phyloP scores from a whole-genome alignment of 129 eudicot species.

The Mikania micrantha region DNA sequence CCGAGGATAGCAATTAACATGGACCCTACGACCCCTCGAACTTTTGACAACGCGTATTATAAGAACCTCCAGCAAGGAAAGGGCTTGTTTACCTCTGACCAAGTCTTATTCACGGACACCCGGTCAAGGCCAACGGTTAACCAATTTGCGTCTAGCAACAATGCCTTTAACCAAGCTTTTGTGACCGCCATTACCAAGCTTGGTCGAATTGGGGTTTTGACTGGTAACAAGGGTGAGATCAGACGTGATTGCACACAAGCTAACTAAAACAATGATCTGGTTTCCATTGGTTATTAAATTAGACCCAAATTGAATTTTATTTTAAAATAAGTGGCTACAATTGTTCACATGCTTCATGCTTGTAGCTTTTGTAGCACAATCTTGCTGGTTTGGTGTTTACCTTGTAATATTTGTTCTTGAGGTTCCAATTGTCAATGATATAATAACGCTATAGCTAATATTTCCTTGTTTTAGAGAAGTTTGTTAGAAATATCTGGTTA shows the following conservation, averaged over 20 bases:
- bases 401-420: neutral
- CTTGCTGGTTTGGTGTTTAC: slow-evolving; percentile 19
- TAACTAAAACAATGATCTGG: slow-evolving; percentile 5
- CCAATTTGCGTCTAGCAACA: slow-evolving; percentile 45
- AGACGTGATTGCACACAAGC: slow-evolving; percentile 48
- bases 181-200: slow-evolving; percentile 59
- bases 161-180: slow-evolving; percentile 54
- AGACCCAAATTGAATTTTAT: neutral
- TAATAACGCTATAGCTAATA: neutral
- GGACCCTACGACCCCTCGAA: slow-evolving; percentile 73
- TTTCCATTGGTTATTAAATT: slow-evolving; percentile 2
- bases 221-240: slow-evolving; percentile 72
- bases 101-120: slow-evolving; percentile 43
- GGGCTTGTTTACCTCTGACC: slow-evolving; percentile 70
- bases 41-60: slow-evolving; percentile 72
- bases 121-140: slow-evolving; percentile 53
- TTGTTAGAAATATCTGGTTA: too few relatives aligned
- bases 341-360: slow-evolving; percentile 9
- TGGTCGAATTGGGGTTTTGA: slow-evolving; percentile 73
- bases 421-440: neutral
- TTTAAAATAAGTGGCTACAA: slow-evolving; percentile 18
- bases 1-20: slow-evolving; percentile 69
- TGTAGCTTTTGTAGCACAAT: slow-evolving; percentile 8
- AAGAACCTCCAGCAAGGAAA: slow-evolving; percentile 58
- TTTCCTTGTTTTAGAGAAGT: neutral